These are phyloP conservation scores for California macrophylla DNA, from an alignment of 441 rosid species.

Conservation along the genomic window DNA sequence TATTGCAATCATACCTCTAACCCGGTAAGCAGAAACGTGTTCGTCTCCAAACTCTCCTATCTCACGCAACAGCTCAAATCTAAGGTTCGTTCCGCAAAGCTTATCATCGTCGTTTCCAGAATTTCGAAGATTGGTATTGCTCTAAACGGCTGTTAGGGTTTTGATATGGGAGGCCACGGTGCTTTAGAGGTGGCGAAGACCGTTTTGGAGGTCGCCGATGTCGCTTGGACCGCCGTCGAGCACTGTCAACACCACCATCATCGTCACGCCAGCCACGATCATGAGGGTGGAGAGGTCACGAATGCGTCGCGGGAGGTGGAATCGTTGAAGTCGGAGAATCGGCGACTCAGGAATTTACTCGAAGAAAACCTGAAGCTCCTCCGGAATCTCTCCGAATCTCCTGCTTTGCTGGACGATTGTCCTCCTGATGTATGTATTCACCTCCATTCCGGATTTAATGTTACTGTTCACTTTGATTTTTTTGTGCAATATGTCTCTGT, in stretches of 20 bases:
- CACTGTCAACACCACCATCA: slow-evolving; percentile 41
- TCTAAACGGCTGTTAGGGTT: background rate
- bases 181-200: slow-evolving; percentile 87
- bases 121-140: background rate
- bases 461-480: background rate
- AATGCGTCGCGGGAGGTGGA: slow-evolving; percentile 28
- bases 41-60: no score
- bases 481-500: background rate
- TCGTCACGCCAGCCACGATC: slow-evolving; percentile 23
- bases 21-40: no score
- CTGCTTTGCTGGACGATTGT: slow-evolving; percentile 48
- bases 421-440: slow-evolving; percentile 59
- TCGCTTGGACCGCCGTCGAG: slow-evolving; percentile 79
- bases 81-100: no score
- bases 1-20: no score
- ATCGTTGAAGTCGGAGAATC: slow-evolving; percentile 48
- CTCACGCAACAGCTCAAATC: no score
- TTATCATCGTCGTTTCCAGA: background rate
- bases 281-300: background rate
- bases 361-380: slow-evolving; percentile 69
- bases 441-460: background rate
- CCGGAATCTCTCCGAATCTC: slow-evolving; percentile 58
- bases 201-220: slow-evolving; percentile 81
- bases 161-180: slow-evolving; percentile 46
- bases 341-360: slow-evolving; percentile 44